phyloP scores from a whole-genome alignment of 2,329 filamentous ascomycete genomes.

The Trematosphaeria pertusa region DNA sequence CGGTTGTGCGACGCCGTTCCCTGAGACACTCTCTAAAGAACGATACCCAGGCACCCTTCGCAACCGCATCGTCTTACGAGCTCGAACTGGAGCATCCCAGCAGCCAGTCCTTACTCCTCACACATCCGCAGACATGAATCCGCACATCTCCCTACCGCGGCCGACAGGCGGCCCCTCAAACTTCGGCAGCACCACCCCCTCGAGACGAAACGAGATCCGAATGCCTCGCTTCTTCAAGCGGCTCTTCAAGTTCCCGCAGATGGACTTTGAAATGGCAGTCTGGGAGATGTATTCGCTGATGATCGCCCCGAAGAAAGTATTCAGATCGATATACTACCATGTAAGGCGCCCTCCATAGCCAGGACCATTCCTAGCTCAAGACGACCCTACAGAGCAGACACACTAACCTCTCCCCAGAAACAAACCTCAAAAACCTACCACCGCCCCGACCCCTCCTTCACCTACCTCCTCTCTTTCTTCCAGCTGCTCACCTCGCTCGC shows the following conservation, averaged over 20 bases:
- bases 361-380: no score
- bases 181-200: slow-evolving; percentile 60
- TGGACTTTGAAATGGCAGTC: slow-evolving; percentile 77
- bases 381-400: no score
- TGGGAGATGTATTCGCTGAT: slow-evolving; percentile 75
- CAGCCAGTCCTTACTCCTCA: no score
- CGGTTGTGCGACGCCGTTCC: no score
- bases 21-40: no score
- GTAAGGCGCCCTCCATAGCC: no score
- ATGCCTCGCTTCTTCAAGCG: slow-evolving; percentile 73
- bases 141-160: slow-evolving; percentile 65
- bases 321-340: slow-evolving; percentile 74
- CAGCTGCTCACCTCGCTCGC: slow-evolving; percentile 59
- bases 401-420: slow-evolving; percentile 59
- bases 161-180: slow-evolving; percentile 62
- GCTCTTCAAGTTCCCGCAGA: slow-evolving; percentile 74
- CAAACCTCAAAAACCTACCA: slow-evolving; percentile 71
- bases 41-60: no score
- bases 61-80: no score
- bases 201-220: slow-evolving; percentile 60
- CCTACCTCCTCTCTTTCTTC: slow-evolving; percentile 73
- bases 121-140: slow-evolving; percentile 62
- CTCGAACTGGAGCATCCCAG: no score
- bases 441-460: slow-evolving; percentile 72
- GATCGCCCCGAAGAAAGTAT: slow-evolving; percentile 74